phyloP scores from a whole-genome alignment of 495 filamentous ascomycete genomes.

The Neurospora sp. region DNA sequence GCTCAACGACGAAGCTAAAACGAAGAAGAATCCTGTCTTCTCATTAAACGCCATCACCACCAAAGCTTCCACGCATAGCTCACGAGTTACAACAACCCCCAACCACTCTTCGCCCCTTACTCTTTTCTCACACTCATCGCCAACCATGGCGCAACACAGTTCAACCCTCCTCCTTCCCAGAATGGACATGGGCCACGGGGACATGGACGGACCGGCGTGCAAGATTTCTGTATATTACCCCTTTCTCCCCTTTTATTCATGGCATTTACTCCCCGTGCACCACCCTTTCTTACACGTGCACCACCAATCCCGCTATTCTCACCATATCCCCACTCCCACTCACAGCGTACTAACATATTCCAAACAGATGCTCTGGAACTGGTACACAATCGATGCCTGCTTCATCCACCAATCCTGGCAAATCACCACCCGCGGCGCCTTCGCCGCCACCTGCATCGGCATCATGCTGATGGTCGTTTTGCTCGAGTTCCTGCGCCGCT shows the following conservation, averaged over 20 bases:
- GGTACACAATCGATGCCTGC: conserved; percentile 44
- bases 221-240: conserved; percentile 11
- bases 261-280: neutral
- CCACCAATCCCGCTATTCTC: neutral
- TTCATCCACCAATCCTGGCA: conserved; percentile 40
- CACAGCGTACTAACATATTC: neutral
- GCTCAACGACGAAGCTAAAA: neutral
- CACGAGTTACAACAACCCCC: neutral
- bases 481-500: conserved; percentile 42
- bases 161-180: neutral
- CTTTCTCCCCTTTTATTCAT: neutral
- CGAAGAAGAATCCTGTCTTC: neutral
- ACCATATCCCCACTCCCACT: neutral
- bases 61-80: neutral
- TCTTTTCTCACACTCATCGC: neutral
- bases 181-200: conserved; percentile 9
- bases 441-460: conserved; percentile 49
- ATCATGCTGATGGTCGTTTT: conserved; percentile 42
- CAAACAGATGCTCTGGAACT: conserved; percentile 49
- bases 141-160: neutral
- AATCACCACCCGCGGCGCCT: conserved; percentile 34
- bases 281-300: neutral
- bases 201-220: conserved; percentile 8
- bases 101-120: neutral
- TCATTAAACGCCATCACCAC: neutral